Conservation (phyloP, 257 asterid species). For the Nicotiana otophora region DNA sequence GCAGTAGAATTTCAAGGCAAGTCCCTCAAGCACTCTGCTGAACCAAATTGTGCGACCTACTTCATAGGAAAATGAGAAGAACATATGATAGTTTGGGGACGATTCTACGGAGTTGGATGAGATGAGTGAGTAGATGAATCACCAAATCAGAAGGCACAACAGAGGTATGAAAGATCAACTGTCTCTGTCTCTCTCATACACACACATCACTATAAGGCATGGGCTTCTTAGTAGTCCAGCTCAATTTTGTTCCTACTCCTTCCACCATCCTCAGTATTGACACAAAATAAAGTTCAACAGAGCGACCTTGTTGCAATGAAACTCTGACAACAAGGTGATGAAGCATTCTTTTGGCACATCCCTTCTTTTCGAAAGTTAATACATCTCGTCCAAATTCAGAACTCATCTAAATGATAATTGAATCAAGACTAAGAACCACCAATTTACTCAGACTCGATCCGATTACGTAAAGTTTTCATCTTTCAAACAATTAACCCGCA, state of each 20-base stretch:
- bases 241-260: not conserved
- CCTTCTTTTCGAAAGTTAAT: not conserved
- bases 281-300: not conserved
- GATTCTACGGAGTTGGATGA: not conserved
- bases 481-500: not conserved
- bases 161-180: not conserved
- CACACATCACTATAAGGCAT: not conserved
- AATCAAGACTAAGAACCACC: not conserved
- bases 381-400: not conserved
- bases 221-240: not conserved
- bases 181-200: not conserved
- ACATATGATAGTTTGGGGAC: not conserved
- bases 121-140: too few relatives aligned
- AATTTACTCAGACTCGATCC: not conserved
- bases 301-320: not conserved
- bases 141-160: not conserved
- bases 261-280: not conserved
- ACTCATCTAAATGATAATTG: not conserved
- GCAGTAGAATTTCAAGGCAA: not conserved
- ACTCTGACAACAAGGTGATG: not conserved
- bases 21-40: not conserved
- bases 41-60: not conserved
- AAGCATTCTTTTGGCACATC: not conserved
- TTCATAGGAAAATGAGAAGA: not conserved
- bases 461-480: not conserved